Evolutionary conservation across 768 basidiomycete species (phyloP), one percentile per base, ranked within the genome.

Genomic region (Rhodotorula toruloides): DNA sequence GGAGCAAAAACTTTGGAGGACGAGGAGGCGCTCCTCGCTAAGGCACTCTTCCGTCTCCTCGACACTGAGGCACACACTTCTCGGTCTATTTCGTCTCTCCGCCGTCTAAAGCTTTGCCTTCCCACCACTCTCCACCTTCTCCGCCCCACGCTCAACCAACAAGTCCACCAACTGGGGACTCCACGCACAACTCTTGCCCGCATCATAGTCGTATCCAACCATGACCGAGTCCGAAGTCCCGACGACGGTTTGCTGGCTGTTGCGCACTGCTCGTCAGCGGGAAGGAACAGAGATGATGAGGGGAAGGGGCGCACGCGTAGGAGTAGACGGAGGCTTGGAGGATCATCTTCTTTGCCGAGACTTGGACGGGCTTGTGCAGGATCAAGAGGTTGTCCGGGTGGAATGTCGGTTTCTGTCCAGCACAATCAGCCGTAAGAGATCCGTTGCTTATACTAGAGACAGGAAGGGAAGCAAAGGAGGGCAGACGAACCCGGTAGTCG

Each of bases 341-440:
- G 36, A 62, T 37, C 52, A 62, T 58, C 50, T 67, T 67, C 29
- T 52, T 43, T 0, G 25, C 14, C 2, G 56, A 48, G 61, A 48
- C 31, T 13, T 47, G 17, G 11, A 32, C 22, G 6, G 53, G 50
- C 29, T 48, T 54, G 52, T 67, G 66, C 31, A 58, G 39, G 39
- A 67, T 39, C 16, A 67, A 37, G n/a, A 67, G 27, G 29, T 50
- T 54, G 56, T 67, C 66, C 13, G 66, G 65, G 47, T 61, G 44
- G 36, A 61, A 56, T 6, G 55, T 47, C 22, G 65, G 55, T 37
- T 32, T 31, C 65, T 67, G 43, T 16, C 25, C 4, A 2, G 13
- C 10, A 17, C 14, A 39, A 39, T 17, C 3, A 25, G n/a, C 19
- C 5, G 32, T 21, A n/a, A 54, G 39, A n/a, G n/a, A n/a, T n/a